A percentile compares a stretch with the other conserved stretches of the same genome.
These are phyloP conservation scores for Cucurbita moschata DNA, from an alignment of 306 rosid genomes.

Conservation along the genomic window DNA sequence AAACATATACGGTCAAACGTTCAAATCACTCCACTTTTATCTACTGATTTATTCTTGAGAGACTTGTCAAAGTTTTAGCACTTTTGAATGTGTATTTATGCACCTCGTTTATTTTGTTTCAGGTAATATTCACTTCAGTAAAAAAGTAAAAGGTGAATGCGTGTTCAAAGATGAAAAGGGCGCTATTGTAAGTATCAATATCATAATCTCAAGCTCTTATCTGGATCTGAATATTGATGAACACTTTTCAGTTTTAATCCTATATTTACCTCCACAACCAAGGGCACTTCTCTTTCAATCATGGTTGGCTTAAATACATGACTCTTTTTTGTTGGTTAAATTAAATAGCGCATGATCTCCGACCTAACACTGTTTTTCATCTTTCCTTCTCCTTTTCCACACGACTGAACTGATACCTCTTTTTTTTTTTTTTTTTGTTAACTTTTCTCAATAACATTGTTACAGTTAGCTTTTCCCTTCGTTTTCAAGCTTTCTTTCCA, in stretches of 20 bases:
- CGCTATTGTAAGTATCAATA: not conserved
- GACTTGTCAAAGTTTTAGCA: not conserved
- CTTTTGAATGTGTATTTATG: not conserved
- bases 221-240: not conserved
- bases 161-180: not conserved
- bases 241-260: not conserved
- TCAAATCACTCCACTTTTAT: too few species aligned
- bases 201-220: not conserved
- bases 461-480: constrained; percentile 7
- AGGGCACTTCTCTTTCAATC: constrained; percentile 5
- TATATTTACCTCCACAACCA: not conserved
- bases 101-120: not conserved
- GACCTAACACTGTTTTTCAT: constrained; percentile 12
- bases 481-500: constrained; percentile 12
- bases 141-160: not conserved
- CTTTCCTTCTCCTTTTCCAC: not conserved
- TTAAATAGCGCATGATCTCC: constrained; percentile 18
- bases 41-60: too few species aligned
- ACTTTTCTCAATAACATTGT: not conserved
- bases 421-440: not conserved
- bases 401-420: not conserved
- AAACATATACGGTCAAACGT: too few species aligned
- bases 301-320: constrained; percentile 2
- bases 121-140: not conserved
- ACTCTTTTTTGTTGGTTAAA: not conserved